Evolutionary conservation across 768 basidiomycete species (phyloP), one percentile per base, ranked within the genome.

Genomic region (Strobilomyces dryophilus): DNA sequence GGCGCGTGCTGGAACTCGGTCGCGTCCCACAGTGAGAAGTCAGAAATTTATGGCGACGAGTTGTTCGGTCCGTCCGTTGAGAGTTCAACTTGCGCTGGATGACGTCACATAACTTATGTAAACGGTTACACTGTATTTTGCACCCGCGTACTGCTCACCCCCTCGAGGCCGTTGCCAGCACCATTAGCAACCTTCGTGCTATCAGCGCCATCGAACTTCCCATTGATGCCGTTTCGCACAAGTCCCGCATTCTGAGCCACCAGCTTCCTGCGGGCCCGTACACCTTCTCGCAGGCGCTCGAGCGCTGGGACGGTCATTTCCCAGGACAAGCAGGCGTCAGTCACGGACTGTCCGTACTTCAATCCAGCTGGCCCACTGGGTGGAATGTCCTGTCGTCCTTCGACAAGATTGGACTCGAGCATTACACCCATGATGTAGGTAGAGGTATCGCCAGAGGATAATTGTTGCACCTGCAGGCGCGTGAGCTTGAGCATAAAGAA

Each of bases 241-340:
- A 24, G 7, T 42, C 61, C 62, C 2, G 68, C 53, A 17, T 57
- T 59, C 54, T 65, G 72, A 43, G 73, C 73, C 20, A 83, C 67
- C 32, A 76, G 69, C 44, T 74, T 75, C 61, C 88, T 74, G 51
- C 95, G 84, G 32, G 84, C 88, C 48, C 80, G 84, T 5, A 98
- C 93, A 49, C 89, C 97, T 62, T 85, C 80, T n/a, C 95, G 82
- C 18, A 99, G 79, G 45, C 87, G 82, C 45, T 98, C 85, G 47
- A 99, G 77, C 1, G 83, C 76, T 2, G 85, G 84, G 6, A 94
- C 76, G 4, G 95, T 95, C 61, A 81, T 80, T 61, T 92, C 85
- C 93, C 94, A 98, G 40, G 87, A 86, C 45, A 98, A 78, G 70
- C 91, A 95, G 9, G 87, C 88, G 70, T 93, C 91, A 21, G 93